Percentiles rank a stretch among this genome's conserved stretches.
Evolutionary conservation across 176 grass and related monocot genomes (phyloP).

Genomic region (Ananas comosus): DNA sequence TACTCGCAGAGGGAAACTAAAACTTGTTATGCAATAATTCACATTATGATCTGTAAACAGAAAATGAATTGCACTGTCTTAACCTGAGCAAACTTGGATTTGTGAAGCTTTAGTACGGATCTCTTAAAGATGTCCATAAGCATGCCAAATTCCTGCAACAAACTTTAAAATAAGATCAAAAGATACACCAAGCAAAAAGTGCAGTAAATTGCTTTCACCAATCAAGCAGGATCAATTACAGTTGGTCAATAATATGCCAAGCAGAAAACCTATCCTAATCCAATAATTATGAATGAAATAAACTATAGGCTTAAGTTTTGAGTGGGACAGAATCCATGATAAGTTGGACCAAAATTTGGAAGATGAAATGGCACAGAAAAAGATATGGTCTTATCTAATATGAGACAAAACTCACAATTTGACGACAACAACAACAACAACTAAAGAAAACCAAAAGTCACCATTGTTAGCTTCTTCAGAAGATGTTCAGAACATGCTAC

Average conservation of each 20-base stretch:
- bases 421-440: not conserved
- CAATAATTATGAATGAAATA: not conserved
- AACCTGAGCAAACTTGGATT: constrained; percentile 88
- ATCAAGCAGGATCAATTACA: not conserved
- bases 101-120: constrained; percentile 68
- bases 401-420: not conserved
- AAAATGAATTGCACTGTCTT: not conserved
- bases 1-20: not conserved
- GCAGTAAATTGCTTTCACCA: not conserved
- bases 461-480: not conserved
- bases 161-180: not conserved
- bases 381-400: no score
- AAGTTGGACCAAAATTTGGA: not conserved
- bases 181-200: not conserved
- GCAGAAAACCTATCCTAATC: not conserved
- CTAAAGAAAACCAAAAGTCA: not conserved
- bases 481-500: not conserved
- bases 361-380: not conserved
- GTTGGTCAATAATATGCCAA: not conserved
- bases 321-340: not conserved
- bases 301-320: not conserved
- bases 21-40: not conserved
- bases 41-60: not conserved
- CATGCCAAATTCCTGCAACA: constrained; percentile 56
- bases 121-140: constrained; percentile 57